Evolutionary conservation across 2,329 filamentous ascomycete species (phyloP).

Genomic region (Stromatinia cepivora): DNA sequence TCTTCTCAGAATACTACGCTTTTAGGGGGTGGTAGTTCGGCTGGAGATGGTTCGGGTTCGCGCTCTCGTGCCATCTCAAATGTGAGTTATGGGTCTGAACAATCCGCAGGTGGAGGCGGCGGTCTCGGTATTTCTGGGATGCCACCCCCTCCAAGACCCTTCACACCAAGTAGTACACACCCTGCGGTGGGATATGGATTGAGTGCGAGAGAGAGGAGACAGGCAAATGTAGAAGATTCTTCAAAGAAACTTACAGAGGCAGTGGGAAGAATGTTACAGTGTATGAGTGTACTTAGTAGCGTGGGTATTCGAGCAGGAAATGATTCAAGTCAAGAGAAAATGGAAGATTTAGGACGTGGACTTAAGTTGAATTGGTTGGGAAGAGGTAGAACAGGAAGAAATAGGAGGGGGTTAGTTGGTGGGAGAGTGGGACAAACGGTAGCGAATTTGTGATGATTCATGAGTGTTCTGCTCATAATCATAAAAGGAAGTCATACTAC

Average conservation of each 20-base stretch:
- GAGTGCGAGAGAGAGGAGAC: constrained; percentile 28
- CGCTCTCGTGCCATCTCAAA: constrained; percentile 85
- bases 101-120: constrained; percentile 9
- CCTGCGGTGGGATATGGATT: constrained; percentile 24
- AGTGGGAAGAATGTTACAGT: constrained; percentile 93
- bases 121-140: constrained; percentile 35
- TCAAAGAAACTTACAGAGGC: constrained; percentile 83
- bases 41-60: constrained; percentile 50
- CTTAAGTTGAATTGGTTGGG: constrained; percentile 98
- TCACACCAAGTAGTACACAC: constrained; percentile 37
- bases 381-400: constrained; percentile 81
- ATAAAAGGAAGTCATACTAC: background rate
- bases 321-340: constrained; percentile 73
- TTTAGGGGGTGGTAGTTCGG: constrained; percentile 57
- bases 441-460: background rate
- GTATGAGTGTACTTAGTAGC: constrained; percentile 83
- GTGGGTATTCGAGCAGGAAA: constrained; percentile 53
- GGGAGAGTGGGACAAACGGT: constrained; percentile 33
- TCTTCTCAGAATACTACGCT: constrained; percentile 78
- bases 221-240: constrained; percentile 60
- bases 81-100: constrained; percentile 62
- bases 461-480: background rate
- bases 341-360: constrained; percentile 80
- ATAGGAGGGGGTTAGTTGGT: constrained; percentile 80
- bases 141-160: constrained; percentile 37